Conservation (phyloP, 768 basidiomycete genomes). For the Amyloporia xantha region DNA sequence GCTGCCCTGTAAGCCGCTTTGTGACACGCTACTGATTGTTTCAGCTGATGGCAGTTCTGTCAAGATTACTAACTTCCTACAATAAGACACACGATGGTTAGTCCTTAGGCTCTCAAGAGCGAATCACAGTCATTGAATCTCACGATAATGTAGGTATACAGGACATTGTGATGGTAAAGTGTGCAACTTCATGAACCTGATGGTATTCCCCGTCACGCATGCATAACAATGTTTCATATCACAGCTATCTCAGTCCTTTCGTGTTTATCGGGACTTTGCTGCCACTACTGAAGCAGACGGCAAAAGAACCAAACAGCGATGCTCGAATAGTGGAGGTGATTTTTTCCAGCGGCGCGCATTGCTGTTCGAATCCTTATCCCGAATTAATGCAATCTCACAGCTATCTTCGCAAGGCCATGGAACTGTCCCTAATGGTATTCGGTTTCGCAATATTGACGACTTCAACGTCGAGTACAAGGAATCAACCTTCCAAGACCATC, state of each 20-base stretch:
- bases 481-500: constrained; percentile 8
- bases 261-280: constrained; percentile 25
- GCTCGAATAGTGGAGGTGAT: constrained; percentile 27
- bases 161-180: constrained; percentile 36
- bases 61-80: constrained; percentile 19
- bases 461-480: constrained; percentile 27
- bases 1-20: constrained; percentile 1
- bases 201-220: no score
- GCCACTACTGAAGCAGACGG: constrained; percentile 24
- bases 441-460: constrained; percentile 25
- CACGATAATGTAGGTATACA: constrained; percentile 26
- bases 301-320: constrained; percentile 20
- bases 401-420: constrained; percentile 11
- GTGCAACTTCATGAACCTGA: neutral
- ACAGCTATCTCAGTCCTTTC: constrained; percentile 26
- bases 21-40: no score
- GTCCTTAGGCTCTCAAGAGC: neutral
- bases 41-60: neutral
- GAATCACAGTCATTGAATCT: neutral
- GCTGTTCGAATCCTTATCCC: neutral
- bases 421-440: constrained; percentile 18
- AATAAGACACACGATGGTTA: constrained; percentile 6
- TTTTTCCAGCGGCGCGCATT: neutral
- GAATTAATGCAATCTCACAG: constrained; percentile 9
- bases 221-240: neutral